These are phyloP conservation scores for Boletus fagicola DNA, from an alignment of 768 basidiomycete species.

Conservation along the genomic window DNA sequence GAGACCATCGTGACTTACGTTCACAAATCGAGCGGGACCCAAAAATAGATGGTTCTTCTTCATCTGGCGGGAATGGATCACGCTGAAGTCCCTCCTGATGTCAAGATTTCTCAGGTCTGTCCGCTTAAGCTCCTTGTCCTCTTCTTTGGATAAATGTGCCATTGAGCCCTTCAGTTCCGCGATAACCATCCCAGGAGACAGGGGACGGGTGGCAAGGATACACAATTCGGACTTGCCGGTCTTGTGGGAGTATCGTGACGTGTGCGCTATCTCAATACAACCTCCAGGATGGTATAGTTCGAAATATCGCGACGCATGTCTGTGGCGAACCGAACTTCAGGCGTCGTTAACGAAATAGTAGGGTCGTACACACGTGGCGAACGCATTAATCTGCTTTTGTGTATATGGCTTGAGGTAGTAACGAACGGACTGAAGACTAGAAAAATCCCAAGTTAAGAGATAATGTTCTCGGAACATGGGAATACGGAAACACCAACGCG, in stretches of 20 bases:
- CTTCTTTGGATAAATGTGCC: slow-evolving; percentile 83
- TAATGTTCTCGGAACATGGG: slow-evolving; percentile 8
- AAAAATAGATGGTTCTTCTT: slow-evolving; percentile 91
- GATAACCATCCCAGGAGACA: slow-evolving; percentile 68
- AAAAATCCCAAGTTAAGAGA: slow-evolving; percentile 17
- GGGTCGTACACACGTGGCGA: slow-evolving; percentile 74
- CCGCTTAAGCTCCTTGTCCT: slow-evolving; percentile 82
- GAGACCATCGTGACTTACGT: slow-evolving; percentile 51
- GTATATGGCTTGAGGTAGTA: slow-evolving; percentile 74
- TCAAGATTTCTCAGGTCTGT: slow-evolving; percentile 68
- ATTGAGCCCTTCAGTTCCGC: slow-evolving; percentile 89
- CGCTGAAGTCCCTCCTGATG: slow-evolving; percentile 85
- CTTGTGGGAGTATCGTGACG: slow-evolving; percentile 80
- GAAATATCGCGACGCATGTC: slow-evolving; percentile 86
- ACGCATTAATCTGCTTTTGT: slow-evolving; percentile 87
- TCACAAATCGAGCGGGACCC: slow-evolving; percentile 89
- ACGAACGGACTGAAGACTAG: slow-evolving; percentile 69
- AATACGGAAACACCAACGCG: slow-evolving; percentile 49
- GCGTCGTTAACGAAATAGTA: slow-evolving; percentile 26
- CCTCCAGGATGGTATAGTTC: slow-evolving; percentile 83
- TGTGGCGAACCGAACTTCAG: slow-evolving; percentile 36
- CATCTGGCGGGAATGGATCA: slow-evolving; percentile 88
- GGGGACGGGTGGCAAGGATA: slow-evolving; percentile 74
- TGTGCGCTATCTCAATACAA: slow-evolving; percentile 85
- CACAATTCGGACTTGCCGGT: slow-evolving; percentile 90